A percentile compares a stretch with the other conserved stretches of the same genome.
Conservation (phyloP, 768 basidiomycete genomes). For the Cubamyces sp. region DNA sequence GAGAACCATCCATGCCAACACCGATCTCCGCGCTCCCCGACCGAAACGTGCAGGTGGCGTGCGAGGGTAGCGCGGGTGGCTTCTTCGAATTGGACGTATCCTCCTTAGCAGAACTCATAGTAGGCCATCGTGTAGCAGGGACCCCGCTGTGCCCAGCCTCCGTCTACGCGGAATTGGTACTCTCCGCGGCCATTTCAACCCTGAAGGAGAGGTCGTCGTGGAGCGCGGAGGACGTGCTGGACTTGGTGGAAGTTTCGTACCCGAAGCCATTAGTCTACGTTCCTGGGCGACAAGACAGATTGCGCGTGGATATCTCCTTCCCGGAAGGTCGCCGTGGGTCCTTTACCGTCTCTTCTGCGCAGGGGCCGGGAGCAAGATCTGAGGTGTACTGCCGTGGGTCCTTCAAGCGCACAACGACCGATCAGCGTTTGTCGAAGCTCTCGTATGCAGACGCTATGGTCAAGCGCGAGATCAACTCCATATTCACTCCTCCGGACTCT, state of each 20-base stretch:
- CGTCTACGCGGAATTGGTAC: constrained; percentile 61
- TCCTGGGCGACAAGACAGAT: constrained; percentile 38
- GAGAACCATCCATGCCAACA: constrained; percentile 27
- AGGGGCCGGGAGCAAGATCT: constrained; percentile 38
- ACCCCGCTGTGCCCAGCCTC: constrained; percentile 60
- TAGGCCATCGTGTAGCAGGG: constrained; percentile 61
- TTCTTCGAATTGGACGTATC: constrained; percentile 58
- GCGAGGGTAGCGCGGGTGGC: constrained; percentile 10
- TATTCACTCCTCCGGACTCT: constrained; percentile 21
- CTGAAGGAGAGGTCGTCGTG: constrained; percentile 36
- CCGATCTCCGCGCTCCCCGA: neutral
- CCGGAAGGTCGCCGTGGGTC: constrained; percentile 42
- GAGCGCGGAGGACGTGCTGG: constrained; percentile 39
- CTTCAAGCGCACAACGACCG: neutral
- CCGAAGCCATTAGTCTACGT: constrained; percentile 57
- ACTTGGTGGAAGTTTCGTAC: constrained; percentile 51
- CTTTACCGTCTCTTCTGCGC: constrained; percentile 42
- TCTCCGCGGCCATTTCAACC: constrained; percentile 48
- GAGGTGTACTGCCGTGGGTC: constrained; percentile 7
- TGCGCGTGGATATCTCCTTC: constrained; percentile 34
- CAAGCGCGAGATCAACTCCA: constrained; percentile 32
- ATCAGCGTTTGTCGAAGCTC: constrained; percentile 32
- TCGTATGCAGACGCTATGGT: constrained; percentile 40
- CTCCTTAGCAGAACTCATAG: constrained; percentile 48
- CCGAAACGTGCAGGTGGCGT: neutral